Conservation (phyloP, 106 monocot species). For the Phalaenopsis equestris region DNA sequence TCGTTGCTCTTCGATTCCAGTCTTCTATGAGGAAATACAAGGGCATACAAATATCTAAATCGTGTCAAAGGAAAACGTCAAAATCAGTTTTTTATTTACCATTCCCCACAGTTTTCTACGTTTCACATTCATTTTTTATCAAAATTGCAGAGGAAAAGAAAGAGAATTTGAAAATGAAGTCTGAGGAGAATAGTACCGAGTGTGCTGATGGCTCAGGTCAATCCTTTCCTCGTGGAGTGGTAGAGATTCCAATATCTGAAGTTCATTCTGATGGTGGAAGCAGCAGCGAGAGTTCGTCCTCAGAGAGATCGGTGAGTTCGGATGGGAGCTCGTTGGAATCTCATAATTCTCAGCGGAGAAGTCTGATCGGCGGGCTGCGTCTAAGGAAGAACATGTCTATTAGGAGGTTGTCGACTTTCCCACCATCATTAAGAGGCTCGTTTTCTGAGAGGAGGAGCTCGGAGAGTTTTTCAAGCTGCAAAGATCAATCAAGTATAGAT, state of each 20-base stretch:
- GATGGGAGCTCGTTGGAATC: constrained; percentile 10
- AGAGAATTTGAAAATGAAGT: constrained; percentile 13
- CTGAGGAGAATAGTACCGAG: not conserved
- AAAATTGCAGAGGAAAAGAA: constrained; percentile 15
- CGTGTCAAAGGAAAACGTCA: not conserved
- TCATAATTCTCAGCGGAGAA: constrained; percentile 47
- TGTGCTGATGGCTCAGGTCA: constrained; percentile 13
- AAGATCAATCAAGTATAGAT: constrained; percentile 10
- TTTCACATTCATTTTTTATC: not conserved
- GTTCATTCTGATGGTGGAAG: constrained; percentile 35
- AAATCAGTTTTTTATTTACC: not conserved
- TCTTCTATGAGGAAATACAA: not conserved
- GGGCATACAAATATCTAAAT: not conserved
- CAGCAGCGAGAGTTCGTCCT: constrained; percentile 20
- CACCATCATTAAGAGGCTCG: constrained; percentile 11
- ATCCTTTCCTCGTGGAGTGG: constrained; percentile 37
- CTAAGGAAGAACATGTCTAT: constrained; percentile 45
- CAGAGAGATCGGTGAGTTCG: constrained; percentile 4
- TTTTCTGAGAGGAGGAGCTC: constrained; percentile 8
- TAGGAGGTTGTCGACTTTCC: constrained; percentile 42
- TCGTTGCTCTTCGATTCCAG: too few relatives aligned
- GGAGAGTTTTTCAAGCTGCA: constrained; percentile 8
- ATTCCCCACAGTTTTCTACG: not conserved
- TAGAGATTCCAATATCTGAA: constrained; percentile 24
- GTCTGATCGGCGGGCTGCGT: constrained; percentile 42